These are phyloP conservation scores for Pseudomassariella vexata DNA, from an alignment of 2,329 filamentous ascomycete species.

Conservation along the genomic window DNA sequence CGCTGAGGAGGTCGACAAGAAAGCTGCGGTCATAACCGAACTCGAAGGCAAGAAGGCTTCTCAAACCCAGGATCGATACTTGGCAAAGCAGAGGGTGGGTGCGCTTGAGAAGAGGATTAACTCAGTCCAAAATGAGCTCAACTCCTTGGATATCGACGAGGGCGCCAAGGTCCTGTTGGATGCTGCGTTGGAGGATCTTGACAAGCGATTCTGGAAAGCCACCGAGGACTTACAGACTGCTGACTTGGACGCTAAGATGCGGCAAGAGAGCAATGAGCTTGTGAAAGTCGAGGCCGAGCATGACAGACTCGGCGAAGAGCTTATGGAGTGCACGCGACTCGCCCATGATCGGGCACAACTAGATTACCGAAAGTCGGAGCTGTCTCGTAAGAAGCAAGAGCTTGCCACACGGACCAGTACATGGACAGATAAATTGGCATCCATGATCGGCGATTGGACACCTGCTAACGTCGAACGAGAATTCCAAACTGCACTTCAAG, in stretches of 20 bases:
- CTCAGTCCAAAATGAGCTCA: slow-evolving; percentile 61
- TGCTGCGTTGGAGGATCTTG: slow-evolving; percentile 64
- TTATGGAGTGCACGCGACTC: slow-evolving; percentile 74
- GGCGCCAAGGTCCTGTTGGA: slow-evolving; percentile 75
- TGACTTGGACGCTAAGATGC: slow-evolving; percentile 66
- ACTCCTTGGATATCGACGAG: slow-evolving; percentile 78
- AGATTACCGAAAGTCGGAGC: slow-evolving; percentile 75
- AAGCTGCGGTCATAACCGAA: slow-evolving; percentile 65
- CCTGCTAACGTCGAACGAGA: slow-evolving; percentile 62
- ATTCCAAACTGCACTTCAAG: slow-evolving; percentile 59
- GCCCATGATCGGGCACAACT: slow-evolving; percentile 80
- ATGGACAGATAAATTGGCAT: slow-evolving; percentile 64
- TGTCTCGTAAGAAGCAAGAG: slow-evolving; percentile 66
- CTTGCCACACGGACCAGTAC: slow-evolving; percentile 73
- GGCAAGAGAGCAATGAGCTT: slow-evolving; percentile 59
- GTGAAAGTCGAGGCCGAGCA: slow-evolving; percentile 66
- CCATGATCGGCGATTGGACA: slow-evolving; percentile 64
- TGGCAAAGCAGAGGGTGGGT: slow-evolving; percentile 65
- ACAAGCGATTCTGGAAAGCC: slow-evolving; percentile 53
- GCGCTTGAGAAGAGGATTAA: slow-evolving; percentile 66
- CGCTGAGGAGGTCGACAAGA: slow-evolving; percentile 65
- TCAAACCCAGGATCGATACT: slow-evolving; percentile 67
- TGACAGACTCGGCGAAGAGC: slow-evolving; percentile 69
- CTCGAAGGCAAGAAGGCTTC: slow-evolving; percentile 70
- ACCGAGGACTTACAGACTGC: slow-evolving; percentile 58